Percentiles rank a stretch among this genome's conserved stretches.
These are phyloP conservation scores for Emmonsiellopsis sp. DNA, from an alignment of 2,329 filamentous ascomycete species.

Conservation along the genomic window DNA sequence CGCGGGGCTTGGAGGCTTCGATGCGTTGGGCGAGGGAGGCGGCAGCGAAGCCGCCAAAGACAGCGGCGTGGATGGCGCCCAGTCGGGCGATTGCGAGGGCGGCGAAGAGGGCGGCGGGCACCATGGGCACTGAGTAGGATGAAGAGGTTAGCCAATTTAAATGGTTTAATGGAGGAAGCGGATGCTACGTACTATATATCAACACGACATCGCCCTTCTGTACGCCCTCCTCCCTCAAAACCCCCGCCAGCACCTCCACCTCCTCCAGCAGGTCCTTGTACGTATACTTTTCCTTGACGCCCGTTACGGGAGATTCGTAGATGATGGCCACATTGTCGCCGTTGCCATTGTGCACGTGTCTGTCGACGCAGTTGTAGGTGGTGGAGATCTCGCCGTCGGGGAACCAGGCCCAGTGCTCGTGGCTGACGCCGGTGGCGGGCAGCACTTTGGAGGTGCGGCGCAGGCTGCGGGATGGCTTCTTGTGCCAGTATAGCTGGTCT, in stretches of 20 bases:
- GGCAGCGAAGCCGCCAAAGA: conserved; percentile 86
- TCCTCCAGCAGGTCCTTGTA: conserved; percentile 69
- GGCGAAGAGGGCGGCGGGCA: conserved; percentile 76
- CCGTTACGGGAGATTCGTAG: conserved; percentile 80
- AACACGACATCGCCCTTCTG: conserved; percentile 77
- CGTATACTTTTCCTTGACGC: conserved; percentile 59
- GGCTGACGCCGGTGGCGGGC: conserved; percentile 45
- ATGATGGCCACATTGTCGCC: conserved; percentile 67
- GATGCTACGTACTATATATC: conserved; percentile 61
- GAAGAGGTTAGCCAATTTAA: conserved; percentile 5
- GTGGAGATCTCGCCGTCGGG: conserved; percentile 80
- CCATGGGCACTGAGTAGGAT: conserved; percentile 71
- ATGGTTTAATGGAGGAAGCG: neutral
- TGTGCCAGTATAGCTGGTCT: conserved; percentile 70
- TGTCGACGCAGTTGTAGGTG: conserved; percentile 83
- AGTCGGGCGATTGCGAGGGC: conserved; percentile 73
- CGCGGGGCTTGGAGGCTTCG: conserved; percentile 65
- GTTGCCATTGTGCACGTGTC: conserved; percentile 73
- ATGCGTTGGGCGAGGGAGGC: conserved; percentile 78
- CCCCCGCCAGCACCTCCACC: conserved; percentile 72
- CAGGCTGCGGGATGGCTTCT: conserved; percentile 56
- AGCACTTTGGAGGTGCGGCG: conserved; percentile 54
- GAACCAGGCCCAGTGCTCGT: conserved; percentile 85
- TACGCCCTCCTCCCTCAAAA: conserved; percentile 72
- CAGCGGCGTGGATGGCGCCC: conserved; percentile 81